Base-by-base conservation (phyloP, 345 rosid species). In the Eucalyptus lansdowneana region DNA sequence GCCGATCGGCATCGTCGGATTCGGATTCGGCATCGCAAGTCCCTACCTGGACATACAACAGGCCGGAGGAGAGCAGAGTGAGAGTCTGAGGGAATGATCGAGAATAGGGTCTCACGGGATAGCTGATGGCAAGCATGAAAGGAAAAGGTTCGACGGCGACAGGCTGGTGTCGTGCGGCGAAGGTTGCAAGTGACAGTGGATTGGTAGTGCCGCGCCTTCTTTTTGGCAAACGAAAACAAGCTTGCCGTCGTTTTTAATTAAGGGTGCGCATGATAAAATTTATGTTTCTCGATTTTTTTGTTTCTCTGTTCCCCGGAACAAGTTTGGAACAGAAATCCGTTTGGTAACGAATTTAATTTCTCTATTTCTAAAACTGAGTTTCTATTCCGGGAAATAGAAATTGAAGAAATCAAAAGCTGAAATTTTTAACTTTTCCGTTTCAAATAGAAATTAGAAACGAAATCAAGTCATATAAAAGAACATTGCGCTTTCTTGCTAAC, bases 31-130 rank as follows among this genome's bases (percentile, higher is more conserved):
- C 72, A 7, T 65, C 37, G 1, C 37, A 2, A 14, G 72, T n/a
- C 72, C 72, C 7, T 12, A n/a, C 19, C 37, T 1, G 19, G 19
- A 65, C 5, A 5, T 3, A 2, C 72, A 0, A 7, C 7, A 6
- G 3, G 72, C 37, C 11, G 9, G 19, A 65, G 76, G 10, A 4
- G 10, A 65, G 37, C 9, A 14, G 0, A 65, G 37, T 1, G 10
- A 29, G 72, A 65, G 24, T 53, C 0, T 14, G 37, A 65, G 76
- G 76, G 37, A 65, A n/a, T 15, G 76, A 3, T n/a, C 40, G 10
- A 7, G 37, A 14, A 8, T 14, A 14, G 37, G 37, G 76, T 65
- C 19, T n/a, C 37, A n/a, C 10, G 40, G 19, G 40, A n/a, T 4
- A 8, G 19, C 21, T 16, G 10, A 65, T 14, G 21, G 76, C 17